Percentiles rank a stretch among this genome's conserved stretches.
Conservation (phyloP, 1,284 basidiomycete genomes). For the Sporisorium reilianum region DNA sequence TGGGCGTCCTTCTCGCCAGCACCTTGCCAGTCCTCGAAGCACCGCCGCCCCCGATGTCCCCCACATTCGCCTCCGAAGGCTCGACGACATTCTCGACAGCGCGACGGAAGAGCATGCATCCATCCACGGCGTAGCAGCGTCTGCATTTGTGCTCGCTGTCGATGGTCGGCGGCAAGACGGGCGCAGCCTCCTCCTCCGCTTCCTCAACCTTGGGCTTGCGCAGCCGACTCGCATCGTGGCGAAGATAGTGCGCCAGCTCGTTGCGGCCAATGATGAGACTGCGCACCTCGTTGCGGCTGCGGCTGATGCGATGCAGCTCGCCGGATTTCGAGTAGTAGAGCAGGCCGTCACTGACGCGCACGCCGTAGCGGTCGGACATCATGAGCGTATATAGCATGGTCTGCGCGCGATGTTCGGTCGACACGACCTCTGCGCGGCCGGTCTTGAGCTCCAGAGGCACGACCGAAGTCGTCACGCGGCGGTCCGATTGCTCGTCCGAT, state of each 20-base stretch:
- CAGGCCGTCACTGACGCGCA: constrained; percentile 76
- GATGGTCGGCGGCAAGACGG: constrained; percentile 79
- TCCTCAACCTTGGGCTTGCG: constrained; percentile 18
- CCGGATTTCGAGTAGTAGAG: constrained; percentile 94
- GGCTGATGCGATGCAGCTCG: constrained; percentile 83
- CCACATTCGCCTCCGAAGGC: constrained; percentile 17
- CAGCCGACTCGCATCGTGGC: constrained; percentile 42
- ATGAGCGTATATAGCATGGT: constrained; percentile 97
- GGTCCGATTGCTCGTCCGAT: neutral
- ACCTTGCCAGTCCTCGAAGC: constrained; percentile 9
- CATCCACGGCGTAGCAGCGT: constrained; percentile 83
- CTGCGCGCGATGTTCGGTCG: constrained; percentile 88
- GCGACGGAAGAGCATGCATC: constrained; percentile 93
- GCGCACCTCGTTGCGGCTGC: constrained; percentile 83
- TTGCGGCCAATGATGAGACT: constrained; percentile 86
- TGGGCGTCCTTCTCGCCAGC: constrained; percentile 71
- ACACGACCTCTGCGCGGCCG: constrained; percentile 78
- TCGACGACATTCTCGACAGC: constrained; percentile 55
- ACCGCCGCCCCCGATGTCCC: constrained; percentile 9
- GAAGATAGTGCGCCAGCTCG: constrained; percentile 82
- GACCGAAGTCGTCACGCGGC: constrained; percentile 66
- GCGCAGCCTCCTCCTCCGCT: constrained; percentile 25
- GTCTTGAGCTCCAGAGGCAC: constrained; percentile 96
- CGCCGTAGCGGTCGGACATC: constrained; percentile 86
- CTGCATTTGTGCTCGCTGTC: constrained; percentile 84